phyloP scores from a whole-genome alignment of 768 basidiomycete species.

The Sarcodon sp. region DNA sequence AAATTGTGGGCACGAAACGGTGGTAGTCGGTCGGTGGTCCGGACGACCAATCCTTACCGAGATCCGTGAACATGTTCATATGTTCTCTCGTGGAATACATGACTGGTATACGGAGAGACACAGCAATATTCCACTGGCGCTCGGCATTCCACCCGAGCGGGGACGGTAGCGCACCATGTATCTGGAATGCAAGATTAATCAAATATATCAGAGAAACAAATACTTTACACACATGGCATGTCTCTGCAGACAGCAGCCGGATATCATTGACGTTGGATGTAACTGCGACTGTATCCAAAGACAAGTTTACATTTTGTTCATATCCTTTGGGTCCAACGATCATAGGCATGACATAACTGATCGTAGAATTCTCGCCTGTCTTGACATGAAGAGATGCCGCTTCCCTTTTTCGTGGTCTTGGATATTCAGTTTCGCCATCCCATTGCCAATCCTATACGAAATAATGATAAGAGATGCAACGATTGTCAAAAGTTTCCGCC shows the following conservation, averaged over 20 bases:
- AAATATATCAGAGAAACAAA: not conserved
- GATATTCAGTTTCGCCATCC: slow-evolving; percentile 50
- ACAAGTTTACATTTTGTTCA: slow-evolving; percentile 65
- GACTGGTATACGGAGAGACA: slow-evolving; percentile 58
- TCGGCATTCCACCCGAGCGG: slow-evolving; percentile 75
- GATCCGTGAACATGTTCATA: slow-evolving; percentile 85
- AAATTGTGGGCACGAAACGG: slow-evolving; percentile 76
- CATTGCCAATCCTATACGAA: slow-evolving; percentile 76
- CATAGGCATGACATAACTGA: slow-evolving; percentile 80
- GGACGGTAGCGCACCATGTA: slow-evolving; percentile 63
- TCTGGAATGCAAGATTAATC: slow-evolving; percentile 20
- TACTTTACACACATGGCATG: slow-evolving; percentile 48
- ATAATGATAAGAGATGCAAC: not conserved
- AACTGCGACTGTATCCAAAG: slow-evolving; percentile 66
- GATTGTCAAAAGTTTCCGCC: not conserved
- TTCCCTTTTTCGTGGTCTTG: slow-evolving; percentile 42
- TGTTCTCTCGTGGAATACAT: slow-evolving; percentile 85
- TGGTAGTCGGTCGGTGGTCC: slow-evolving; percentile 73
- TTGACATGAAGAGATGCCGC: slow-evolving; percentile 61
- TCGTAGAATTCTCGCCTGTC: slow-evolving; percentile 72
- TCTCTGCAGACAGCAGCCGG: slow-evolving; percentile 61
- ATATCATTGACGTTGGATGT: slow-evolving; percentile 87
- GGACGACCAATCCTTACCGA: slow-evolving; percentile 85
- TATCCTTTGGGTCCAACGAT: slow-evolving; percentile 64
- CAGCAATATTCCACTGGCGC: slow-evolving; percentile 68